phyloP scores from a whole-genome alignment of 2,329 filamentous ascomycete species.

The Magnaporthales sp. region DNA sequence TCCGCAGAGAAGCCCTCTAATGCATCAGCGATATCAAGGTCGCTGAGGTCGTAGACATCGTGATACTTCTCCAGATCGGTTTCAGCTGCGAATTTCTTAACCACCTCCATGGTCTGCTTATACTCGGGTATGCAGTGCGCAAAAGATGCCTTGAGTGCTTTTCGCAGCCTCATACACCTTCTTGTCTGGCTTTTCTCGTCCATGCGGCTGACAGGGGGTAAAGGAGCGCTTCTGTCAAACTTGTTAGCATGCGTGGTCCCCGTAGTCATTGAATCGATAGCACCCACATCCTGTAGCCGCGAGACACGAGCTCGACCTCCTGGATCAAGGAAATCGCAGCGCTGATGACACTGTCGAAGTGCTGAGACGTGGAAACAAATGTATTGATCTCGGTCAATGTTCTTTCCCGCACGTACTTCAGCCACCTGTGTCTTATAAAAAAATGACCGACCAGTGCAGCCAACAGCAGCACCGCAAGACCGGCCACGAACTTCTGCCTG shows the following conservation, averaged over 20 bases:
- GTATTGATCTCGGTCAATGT: slow-evolving; percentile 59
- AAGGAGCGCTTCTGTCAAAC: slow-evolving; percentile 61
- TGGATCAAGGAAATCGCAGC: slow-evolving; percentile 77
- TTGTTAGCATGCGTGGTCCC: slow-evolving; percentile 3
- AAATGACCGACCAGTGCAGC: slow-evolving; percentile 57
- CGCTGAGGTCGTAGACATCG: slow-evolving; percentile 76
- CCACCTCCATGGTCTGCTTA: slow-evolving; percentile 55
- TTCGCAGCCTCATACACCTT: slow-evolving; percentile 72
- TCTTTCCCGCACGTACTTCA: slow-evolving; percentile 68
- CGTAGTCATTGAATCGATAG: neutral
- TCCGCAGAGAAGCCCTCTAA: slow-evolving; percentile 44
- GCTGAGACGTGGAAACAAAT: slow-evolving; percentile 67
- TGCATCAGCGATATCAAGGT: slow-evolving; percentile 64
- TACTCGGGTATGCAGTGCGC: slow-evolving; percentile 63
- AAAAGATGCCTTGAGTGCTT: slow-evolving; percentile 63
- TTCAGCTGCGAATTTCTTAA: slow-evolving; percentile 68
- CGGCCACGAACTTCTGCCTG: slow-evolving; percentile 43
- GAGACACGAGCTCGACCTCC: slow-evolving; percentile 90
- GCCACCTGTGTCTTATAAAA: slow-evolving; percentile 71
- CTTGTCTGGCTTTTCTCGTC: slow-evolving; percentile 74
- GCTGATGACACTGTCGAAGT: slow-evolving; percentile 69
- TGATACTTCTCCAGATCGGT: slow-evolving; percentile 86
- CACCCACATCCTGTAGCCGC: slow-evolving; percentile 75
- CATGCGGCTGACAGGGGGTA: slow-evolving; percentile 86
- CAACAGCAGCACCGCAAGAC: slow-evolving; percentile 36